These are phyloP conservation scores for Microdochium paspali DNA, from an alignment of 2,329 filamentous ascomycete genomes.

Conservation along the genomic window DNA sequence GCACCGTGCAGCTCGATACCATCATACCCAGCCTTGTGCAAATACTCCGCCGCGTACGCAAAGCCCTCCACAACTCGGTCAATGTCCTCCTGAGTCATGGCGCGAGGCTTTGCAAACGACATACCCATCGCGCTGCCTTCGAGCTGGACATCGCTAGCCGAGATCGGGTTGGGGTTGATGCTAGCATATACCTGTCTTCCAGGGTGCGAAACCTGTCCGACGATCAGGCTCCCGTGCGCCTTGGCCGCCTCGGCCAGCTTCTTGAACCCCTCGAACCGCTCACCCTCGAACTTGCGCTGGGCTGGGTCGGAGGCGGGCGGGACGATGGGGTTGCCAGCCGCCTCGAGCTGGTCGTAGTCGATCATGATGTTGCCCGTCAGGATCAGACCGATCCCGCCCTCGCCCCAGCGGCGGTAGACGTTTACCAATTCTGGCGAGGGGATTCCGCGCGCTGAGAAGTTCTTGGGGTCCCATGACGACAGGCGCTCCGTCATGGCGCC, in stretches of 20 bases:
- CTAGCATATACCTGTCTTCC: conserved; percentile 38
- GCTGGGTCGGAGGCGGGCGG: conserved; percentile 34
- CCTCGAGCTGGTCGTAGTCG: conserved; percentile 46
- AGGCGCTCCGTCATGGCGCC: conserved; percentile 52
- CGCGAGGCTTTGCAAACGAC: conserved; percentile 30
- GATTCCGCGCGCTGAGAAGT: conserved; percentile 31
- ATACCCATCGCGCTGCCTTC: conserved; percentile 30
- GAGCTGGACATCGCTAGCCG: conserved; percentile 28
- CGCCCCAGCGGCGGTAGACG: conserved; percentile 48
- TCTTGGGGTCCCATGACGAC: conserved; percentile 42
- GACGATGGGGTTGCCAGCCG: conserved; percentile 45
- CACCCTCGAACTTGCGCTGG: conserved; percentile 41
- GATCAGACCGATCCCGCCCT: conserved; percentile 40
- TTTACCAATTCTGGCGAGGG: conserved; percentile 21
- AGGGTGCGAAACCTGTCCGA: conserved; percentile 54
- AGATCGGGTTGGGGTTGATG: conserved; percentile 26
- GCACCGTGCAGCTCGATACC: conserved; percentile 37
- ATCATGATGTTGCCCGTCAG: conserved; percentile 54
- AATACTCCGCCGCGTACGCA: conserved; percentile 12
- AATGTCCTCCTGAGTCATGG: conserved; percentile 9
- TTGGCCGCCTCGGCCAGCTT: conserved; percentile 38
- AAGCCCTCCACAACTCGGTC: conserved; percentile 9
- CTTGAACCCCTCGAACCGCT: conserved; percentile 45
- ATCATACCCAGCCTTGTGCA: conserved; percentile 16
- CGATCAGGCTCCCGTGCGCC: conserved; percentile 42